Evolutionary conservation across 2,329 filamentous ascomycete species (phyloP), one percentile per base, ranked within the genome.

Genomic region (Phaeomoniella chlamydospora): DNA sequence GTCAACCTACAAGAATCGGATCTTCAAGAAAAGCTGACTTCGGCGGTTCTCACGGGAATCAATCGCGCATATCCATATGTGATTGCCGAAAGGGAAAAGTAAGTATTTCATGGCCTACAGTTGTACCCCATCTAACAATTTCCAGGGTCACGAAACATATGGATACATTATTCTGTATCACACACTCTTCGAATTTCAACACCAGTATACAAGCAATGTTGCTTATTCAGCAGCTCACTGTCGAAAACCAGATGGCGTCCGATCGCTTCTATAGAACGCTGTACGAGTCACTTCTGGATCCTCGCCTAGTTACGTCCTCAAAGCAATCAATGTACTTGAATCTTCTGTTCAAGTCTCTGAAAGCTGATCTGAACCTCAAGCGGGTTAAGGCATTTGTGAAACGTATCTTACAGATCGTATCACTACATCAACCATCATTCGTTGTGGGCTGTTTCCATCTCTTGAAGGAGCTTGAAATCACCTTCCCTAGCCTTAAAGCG

Each of bases 111-210:
- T 26, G n/a, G 22, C n/a, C 22, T 26, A 4, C 6, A 18, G 9
- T 33, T 31, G 11, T 36, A 6, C 35, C 30, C 17, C 29, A 5
- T 14, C 18, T 17, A 33, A 32, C 26, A 37, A 14, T 22, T 17
- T 39, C 30, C 43, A 81, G 77, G 15, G 74, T 96, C 45, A 83
- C 92, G 50, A 77, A 79, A 39, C 88, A 98, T 51, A 73, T 98
- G 39, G 81, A 96, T 53, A 94, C 88, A 3, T 70, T 98, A 16
- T 98, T 94, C 70, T 79, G 77, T 49, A 90, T 98, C 49, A 93
- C 90, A 0, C 90, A 98, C 59, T 96, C 88, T 1, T 85, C 88
- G 38, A 98, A 98, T 58, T 96, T 98, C 70, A 98, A 96, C 61
- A 98, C 90, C 1, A 90, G 86, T 53, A 84, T 98, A 26, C 90